Evolutionary conservation across 345 rosid species (phyloP).

Genomic region (Microthlaspi erraticum): DNA sequence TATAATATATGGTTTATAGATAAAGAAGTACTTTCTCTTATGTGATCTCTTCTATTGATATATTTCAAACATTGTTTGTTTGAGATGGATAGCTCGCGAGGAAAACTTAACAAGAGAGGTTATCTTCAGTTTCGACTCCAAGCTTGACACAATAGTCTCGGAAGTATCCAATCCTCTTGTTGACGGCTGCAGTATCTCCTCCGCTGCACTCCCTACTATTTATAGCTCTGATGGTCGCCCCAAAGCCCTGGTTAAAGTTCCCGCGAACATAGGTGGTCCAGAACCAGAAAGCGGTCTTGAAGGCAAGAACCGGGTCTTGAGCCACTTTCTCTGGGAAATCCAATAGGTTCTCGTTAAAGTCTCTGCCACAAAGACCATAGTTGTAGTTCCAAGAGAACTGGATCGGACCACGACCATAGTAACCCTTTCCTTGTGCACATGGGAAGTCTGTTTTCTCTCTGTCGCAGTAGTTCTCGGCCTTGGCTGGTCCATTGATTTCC

Average conservation of each 20-base stretch:
- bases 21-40: neutral
- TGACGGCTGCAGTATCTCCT: slow-evolving; percentile 40
- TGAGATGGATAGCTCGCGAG: neutral
- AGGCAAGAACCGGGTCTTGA: slow-evolving; percentile 56
- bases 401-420: slow-evolving; percentile 71
- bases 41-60: slow-evolving; percentile 23
- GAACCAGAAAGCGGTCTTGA: slow-evolving; percentile 74
- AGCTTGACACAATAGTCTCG: slow-evolving; percentile 53
- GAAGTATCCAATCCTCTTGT: slow-evolving; percentile 50
- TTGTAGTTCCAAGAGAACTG: slow-evolving; percentile 69
- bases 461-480: slow-evolving; percentile 49
- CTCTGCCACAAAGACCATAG: slow-evolving; percentile 63
- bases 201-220: slow-evolving; percentile 65
- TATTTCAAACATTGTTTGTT: neutral
- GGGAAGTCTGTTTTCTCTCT: slow-evolving; percentile 49
- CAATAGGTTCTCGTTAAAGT: slow-evolving; percentile 52
- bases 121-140: slow-evolving; percentile 58
- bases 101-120: slow-evolving; percentile 55
- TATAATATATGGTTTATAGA: too few species aligned
- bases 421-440: slow-evolving; percentile 54
- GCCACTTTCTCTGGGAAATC: slow-evolving; percentile 64
- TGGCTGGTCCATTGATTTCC: slow-evolving; percentile 56
- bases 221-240: slow-evolving; percentile 63
- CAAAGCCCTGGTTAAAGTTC: slow-evolving; percentile 58
- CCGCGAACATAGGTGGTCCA: slow-evolving; percentile 60